phyloP scores from a whole-genome alignment of 1,284 basidiomycete genomes.

The Puccinia coronata region DNA sequence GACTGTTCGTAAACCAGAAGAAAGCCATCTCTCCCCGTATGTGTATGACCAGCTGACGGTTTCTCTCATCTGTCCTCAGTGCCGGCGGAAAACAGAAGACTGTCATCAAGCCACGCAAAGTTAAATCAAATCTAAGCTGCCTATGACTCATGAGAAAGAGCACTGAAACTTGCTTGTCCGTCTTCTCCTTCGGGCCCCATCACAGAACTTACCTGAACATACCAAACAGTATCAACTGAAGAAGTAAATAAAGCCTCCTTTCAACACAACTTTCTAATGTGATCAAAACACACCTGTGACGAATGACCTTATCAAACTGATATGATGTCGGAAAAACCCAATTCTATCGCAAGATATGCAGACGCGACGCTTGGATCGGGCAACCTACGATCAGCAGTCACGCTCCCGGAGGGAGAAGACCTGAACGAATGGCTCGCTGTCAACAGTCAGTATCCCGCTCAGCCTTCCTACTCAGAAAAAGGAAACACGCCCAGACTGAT shows the following conservation, averaged over 20 bases:
- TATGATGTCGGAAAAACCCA: background rate
- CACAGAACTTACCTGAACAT: slow-evolving; percentile 49
- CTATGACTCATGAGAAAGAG: no score
- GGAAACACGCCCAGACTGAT: background rate
- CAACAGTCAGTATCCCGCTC: slow-evolving; percentile 69
- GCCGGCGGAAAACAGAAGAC: slow-evolving; percentile 39
- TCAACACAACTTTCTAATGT: no score
- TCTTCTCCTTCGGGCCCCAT: no score
- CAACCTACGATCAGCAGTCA: slow-evolving; percentile 82
- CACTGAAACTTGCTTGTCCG: background rate
- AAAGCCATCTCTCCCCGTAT: background rate
- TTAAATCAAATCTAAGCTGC: background rate
- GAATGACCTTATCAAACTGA: no score
- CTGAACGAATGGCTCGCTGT: slow-evolving; percentile 94
- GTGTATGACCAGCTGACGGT: background rate
- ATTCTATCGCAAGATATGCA: slow-evolving; percentile 35
- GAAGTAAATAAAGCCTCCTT: slow-evolving; percentile 17
- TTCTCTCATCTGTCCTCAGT: background rate
- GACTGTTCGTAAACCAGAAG: slow-evolving; percentile 7
- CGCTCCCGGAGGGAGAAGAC: slow-evolving; percentile 91
- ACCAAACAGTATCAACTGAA: slow-evolving; percentile 46
- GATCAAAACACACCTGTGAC: no score
- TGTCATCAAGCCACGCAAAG: slow-evolving; percentile 46
- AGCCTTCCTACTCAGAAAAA: background rate
- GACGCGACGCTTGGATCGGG: slow-evolving; percentile 67